Evolutionary conservation across 768 basidiomycete species (phyloP).

Genomic region (Phanerodontia chrysosporium): DNA sequence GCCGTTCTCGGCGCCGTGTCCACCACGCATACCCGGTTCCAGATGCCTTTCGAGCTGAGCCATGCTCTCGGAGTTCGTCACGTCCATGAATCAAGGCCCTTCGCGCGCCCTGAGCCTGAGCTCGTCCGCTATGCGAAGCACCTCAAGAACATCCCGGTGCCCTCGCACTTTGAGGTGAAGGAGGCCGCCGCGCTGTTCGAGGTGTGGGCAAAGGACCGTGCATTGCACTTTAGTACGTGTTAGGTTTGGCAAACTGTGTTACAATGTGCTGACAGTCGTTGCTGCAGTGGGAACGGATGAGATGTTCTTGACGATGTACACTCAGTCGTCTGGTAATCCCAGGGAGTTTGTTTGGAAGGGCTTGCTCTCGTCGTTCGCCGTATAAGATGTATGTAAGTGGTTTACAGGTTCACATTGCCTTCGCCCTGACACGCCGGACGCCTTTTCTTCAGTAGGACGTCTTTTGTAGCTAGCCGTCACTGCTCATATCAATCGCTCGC

Average conservation of each 20-base stretch:
- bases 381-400: neutral
- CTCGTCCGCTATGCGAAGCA: conserved; percentile 54
- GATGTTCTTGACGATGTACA: conserved; percentile 73
- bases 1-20: conserved; percentile 71
- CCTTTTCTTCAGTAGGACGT: neutral
- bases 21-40: conserved; percentile 53
- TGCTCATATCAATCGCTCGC: neutral
- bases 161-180: conserved; percentile 50
- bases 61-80: conserved; percentile 51
- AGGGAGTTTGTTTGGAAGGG: conserved; percentile 60
- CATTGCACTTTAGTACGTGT: conserved; percentile 37
- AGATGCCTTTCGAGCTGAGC: conserved; percentile 56
- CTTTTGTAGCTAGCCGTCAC: neutral
- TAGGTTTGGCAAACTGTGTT: neutral
- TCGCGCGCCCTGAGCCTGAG: conserved; percentile 46
- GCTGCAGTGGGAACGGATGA: conserved; percentile 51
- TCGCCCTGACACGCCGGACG: neutral
- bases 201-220: conserved; percentile 63
- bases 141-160: conserved; percentile 45
- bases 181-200: conserved; percentile 79
- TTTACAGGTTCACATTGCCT: neutral
- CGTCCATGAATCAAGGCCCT: conserved; percentile 44
- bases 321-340: conserved; percentile 74
- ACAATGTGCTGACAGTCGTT: neutral
- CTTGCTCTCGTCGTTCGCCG: conserved; percentile 22